Base-by-base conservation (phyloP, 768 basidiomycete genomes). In the Kwoniella dendrophila region DNA sequence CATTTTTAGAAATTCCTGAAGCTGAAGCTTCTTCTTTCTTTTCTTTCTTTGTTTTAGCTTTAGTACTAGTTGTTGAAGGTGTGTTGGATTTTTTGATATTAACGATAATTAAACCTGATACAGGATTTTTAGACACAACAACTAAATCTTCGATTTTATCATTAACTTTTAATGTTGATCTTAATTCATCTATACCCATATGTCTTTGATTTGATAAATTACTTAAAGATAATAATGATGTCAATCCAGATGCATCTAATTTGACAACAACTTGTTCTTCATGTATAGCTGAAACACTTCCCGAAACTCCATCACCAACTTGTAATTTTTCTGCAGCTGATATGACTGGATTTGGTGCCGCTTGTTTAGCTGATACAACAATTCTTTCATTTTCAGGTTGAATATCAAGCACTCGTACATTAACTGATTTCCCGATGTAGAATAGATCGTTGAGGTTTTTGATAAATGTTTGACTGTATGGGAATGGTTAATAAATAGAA, bases 51-150 rank as follows among this genome's bases (percentile, higher is more conserved):
- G 43, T 27, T 33, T 49, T 62, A 7, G 30, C 56, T 27, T 40
- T 50, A 32, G 52, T 54, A 51, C 83, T 68, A 12, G 55, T 33
- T 14, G 54, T 41, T 27, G 43, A 12, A 38, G 57, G 50, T 20
- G 38, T 38, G 12, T 51, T 32, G 11, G 47, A 44, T 60, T 51
- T 59, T 38, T 73, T 72, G 64, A 74, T 70, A 36, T 70, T 70
- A 14, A 79, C 74, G 64, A 96, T 87, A 63, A 96, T 88, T 65
- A 97, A 84, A 8, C 87, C 86, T 70, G 90, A 91, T 69, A 90
- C 91, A 7, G 86, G 83, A 73, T 90, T 92, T 66, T 90, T 89
- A 8, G 90, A 88, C 24, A 93, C 89, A n/a, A 98, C 90, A 6
- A 90, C 86, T 20, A 99, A 82, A 50, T 90, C 88, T 11, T 86